These are phyloP conservation scores for Syzygium grande DNA, from an alignment of 345 rosid genomes.

Conservation along the genomic window DNA sequence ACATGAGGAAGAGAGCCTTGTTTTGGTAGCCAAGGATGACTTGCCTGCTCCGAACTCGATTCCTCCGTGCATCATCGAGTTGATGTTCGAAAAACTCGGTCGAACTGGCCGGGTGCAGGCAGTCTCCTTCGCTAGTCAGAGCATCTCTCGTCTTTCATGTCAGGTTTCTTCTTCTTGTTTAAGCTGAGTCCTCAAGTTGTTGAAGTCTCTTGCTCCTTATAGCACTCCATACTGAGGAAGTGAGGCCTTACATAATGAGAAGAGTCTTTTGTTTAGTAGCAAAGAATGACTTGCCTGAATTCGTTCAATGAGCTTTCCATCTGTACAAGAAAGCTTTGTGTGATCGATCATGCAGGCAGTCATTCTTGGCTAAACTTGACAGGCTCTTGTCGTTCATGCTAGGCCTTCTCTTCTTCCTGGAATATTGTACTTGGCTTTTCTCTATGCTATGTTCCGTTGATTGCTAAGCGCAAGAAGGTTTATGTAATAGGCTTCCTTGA, in stretches of 20 bases:
- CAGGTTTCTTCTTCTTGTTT: constrained; percentile 8
- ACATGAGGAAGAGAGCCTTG: constrained; percentile 30
- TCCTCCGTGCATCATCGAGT: neutral
- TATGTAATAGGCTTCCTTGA: neutral
- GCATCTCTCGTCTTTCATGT: constrained; percentile 23
- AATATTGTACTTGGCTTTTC: neutral
- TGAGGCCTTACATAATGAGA: constrained; percentile 23
- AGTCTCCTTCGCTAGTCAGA: constrained; percentile 26
- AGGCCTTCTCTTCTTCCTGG: constrained; percentile 27
- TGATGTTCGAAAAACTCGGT: neutral
- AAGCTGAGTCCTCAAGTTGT: neutral
- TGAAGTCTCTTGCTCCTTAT: neutral
- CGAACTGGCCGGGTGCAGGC: constrained; percentile 6
- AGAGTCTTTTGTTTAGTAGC: constrained; percentile 22
- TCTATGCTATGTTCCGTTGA: neutral
- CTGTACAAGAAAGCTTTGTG: neutral
- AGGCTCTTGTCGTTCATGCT: constrained; percentile 23
- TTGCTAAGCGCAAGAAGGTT: neutral
- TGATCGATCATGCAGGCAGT: constrained; percentile 15
- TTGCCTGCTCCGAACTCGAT: constrained; percentile 23
- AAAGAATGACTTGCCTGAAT: constrained; percentile 34
- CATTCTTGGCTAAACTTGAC: constrained; percentile 29
- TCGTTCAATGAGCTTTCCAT: neutral
- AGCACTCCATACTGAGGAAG: neutral
- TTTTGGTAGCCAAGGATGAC: constrained; percentile 50